Evolutionary conservation across 768 basidiomycete species (phyloP).

Genomic region (Auricularia heimuer): DNA sequence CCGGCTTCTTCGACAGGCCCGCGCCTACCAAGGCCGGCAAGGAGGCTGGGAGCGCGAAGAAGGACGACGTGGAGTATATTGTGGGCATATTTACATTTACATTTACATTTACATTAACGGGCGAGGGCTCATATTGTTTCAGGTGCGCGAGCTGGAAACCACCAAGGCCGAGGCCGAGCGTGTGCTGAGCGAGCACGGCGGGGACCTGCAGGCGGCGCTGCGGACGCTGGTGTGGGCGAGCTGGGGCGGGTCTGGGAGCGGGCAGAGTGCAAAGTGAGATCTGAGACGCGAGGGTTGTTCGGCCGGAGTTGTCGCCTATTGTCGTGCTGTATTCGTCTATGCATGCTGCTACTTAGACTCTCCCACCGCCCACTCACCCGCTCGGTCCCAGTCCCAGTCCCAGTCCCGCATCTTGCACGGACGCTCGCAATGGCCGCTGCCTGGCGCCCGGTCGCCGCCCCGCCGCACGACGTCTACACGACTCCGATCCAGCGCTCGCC

Average conservation of each 20-base stretch:
- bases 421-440: not conserved
- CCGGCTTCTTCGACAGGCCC: slow-evolving; percentile 5
- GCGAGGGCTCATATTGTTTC: not conserved
- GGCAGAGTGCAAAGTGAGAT: not conserved
- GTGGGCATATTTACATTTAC: not conserved
- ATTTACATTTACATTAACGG: not conserved
- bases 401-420: not conserved
- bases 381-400: not conserved
- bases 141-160: slow-evolving; percentile 8
- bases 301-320: not conserved
- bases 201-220: slow-evolving; percentile 4
- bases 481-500: slow-evolving; percentile 58
- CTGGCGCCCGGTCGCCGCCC: not conserved
- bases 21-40: not conserved
- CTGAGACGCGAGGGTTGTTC: not conserved
- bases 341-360: not conserved
- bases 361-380: not conserved
- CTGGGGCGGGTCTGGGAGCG: not conserved
- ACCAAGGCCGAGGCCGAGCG: slow-evolving; percentile 4
- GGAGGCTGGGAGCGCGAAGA: slow-evolving; percentile 1
- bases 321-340: not conserved
- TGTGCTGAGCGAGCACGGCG: slow-evolving; percentile 2
- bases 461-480: slow-evolving; percentile 31
- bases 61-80: slow-evolving; percentile 7
- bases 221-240: slow-evolving; percentile 1